Evolutionary conservation across 352 stramenopile species (phyloP), one percentile per base, ranked within the genome.

Genomic region (Pythium brachiatum): DNA sequence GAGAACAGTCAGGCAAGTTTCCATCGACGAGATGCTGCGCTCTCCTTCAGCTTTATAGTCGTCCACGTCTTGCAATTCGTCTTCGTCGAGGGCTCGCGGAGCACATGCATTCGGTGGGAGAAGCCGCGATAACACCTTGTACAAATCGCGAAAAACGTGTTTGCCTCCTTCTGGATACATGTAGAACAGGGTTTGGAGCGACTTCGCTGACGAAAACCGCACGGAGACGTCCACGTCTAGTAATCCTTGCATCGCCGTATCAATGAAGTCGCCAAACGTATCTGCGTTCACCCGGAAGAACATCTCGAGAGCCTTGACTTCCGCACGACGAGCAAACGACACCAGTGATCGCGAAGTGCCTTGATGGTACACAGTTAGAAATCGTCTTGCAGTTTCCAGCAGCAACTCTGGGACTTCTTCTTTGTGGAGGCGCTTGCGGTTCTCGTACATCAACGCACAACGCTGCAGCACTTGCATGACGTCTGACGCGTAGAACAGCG

Each of bases 101-200:
- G 48, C 41, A 8, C 41, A 25, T 11, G 36, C 55, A 11, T 32
- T 47, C 15, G 44, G n/a, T 1, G 70, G 70, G 7, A 68, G 47
- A 44, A 74, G 70, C 25, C 76, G 65, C 15, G 72, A 58, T 23
- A 88, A 46, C n/a, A 69, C 27, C n/a, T 72, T 39, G 21, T 70
- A 78, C 34, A 83, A 64, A 66, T 92, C 73, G n/a, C 68, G 69
- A 64, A 83, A 89, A 15, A 92, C 69, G 60, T 76, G 65, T 26
- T 69, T 47, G 9, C 76, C 66, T 18, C 86, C 87, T 53, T 94
- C 83, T 18, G 81, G 80, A 63, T 89, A 94, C 84, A 93, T 96
- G 57, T 79, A 89, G 55, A 87, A 88, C 20, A 94, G 26, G 6
- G 84, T 83, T 56, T 92, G 83, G 39, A 90, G 72, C 15, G 75